These are phyloP conservation scores for Aspergillus sclerotioniger DNA, from an alignment of 495 filamentous ascomycete species.

Conservation along the genomic window DNA sequence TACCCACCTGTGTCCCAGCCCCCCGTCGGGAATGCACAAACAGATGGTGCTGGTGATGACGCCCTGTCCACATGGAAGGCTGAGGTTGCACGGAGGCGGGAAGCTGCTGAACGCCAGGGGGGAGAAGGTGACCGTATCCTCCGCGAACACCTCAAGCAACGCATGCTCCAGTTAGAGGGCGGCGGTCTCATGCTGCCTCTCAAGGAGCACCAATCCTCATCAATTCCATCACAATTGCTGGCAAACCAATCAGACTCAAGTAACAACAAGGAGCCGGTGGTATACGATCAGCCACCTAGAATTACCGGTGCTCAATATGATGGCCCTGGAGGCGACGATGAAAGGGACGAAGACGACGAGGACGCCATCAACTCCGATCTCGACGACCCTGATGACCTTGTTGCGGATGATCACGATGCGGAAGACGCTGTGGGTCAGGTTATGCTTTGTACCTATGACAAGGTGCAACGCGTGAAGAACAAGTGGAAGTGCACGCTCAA, in stretches of 20 bases:
- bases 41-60: conserved; percentile 66
- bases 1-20: conserved; percentile 43
- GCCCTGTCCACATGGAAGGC: conserved; percentile 55
- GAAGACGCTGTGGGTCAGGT: conserved; percentile 82
- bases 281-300: conserved; percentile 6
- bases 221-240: conserved; percentile 17
- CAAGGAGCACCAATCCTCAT: conserved; percentile 33
- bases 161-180: conserved; percentile 68
- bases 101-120: conserved; percentile 61
- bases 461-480: conserved; percentile 98
- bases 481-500: conserved; percentile 99
- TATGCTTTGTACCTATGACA: conserved; percentile 99
- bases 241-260: neutral
- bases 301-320: conserved; percentile 57
- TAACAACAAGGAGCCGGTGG: neutral
- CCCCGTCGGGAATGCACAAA: conserved; percentile 54
- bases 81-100: conserved; percentile 53
- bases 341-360: conserved; percentile 72
- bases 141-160: conserved; percentile 46
- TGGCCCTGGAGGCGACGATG: conserved; percentile 53
- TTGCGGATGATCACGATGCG: conserved; percentile 68
- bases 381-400: conserved; percentile 86
- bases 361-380: conserved; percentile 99
- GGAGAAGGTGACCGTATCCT: conserved; percentile 53
- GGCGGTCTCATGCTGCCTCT: conserved; percentile 78